Evolutionary conservation across 331 rosid genomes (phyloP), one percentile per base, ranked within the genome.

Genomic region (Cydonia oblonga): DNA sequence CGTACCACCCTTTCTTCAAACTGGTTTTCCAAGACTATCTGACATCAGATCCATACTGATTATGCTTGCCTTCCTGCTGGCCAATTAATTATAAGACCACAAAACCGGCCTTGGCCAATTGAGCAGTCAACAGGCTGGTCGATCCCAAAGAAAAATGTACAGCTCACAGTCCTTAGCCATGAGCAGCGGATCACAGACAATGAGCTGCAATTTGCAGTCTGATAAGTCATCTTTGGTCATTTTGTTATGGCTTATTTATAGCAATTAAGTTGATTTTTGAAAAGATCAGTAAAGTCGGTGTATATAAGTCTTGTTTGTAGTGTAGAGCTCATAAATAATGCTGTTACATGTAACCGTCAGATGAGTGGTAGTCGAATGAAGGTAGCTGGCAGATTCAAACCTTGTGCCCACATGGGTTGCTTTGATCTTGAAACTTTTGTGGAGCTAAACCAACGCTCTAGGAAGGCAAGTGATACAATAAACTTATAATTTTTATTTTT

Each of bases 301-400:
- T 64, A 32, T 35, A 33, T n/a, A 33, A 33, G 18, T 5, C n/a
- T 5, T 32, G 28, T 20, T 38, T 71, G 22, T 40, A 19, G 44
- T 18, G 22, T 42, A 1, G 56, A 42, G 68, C 65, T 60, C 28
- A 59, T 25, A 71, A 9, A 10, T 42, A 38, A 11, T 42, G 28
- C 76, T 26, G 44, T 26, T 72, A 72, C 30, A 19, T 46, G 46
- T 33, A 74, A 65, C 10, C 3, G 5, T 60, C 78, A 74, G 78
- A 64, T 74, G 78, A 74, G 78, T 53, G 78, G 78, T 32, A 33
- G 44, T 74, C 72, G 78, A 74, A 74, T 74, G 65, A 74, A 74
- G 78, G 65, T 74, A 49, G 78, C 78, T 74, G 78, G 78, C 12
- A 74, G 78, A 53, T 74, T 74, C 65, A 74, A 65, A 53, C 78